Evolutionary conservation across 306 rosid genomes (phyloP), one percentile per base, ranked within the genome.

Genomic region (Rosa chinensis): DNA sequence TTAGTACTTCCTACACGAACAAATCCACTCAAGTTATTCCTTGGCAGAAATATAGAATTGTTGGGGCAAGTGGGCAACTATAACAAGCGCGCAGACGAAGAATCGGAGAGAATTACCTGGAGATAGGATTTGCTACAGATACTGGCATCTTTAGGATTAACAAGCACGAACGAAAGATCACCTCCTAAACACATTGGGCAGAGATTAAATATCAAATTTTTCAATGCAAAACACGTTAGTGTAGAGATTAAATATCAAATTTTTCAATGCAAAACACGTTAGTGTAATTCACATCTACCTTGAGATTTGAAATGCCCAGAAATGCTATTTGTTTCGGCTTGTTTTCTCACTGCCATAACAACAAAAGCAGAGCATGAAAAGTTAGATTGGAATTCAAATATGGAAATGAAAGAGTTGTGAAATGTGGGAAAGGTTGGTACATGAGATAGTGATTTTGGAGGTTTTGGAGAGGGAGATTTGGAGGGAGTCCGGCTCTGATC

Each of bases 91-190:
- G 35, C 35, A 2, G 35, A 2, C 35, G 2, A 32, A 32, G 35
- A 32, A 32, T 9, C 32, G 18, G 3, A 49, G 6, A 10, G 9
- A 77, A 69, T 73, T 80, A 94, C 98, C 97, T 92, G 92, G 69
- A 92, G 90, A 85, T 89, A 84, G 44, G 84, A 81, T 77, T 86
- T 90, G 82, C 73, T 74, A 70, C 64, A 42, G 53, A 55, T 55
- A 45, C 87, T 88, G 40, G 56, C 77, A 81, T 92, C 92, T 67
- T 92, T 92, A 39, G 98, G 97, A 89, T 86, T 94, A 79, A 86
- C 81, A 48, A 94, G 89, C 85, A 89, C 71, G 43, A 89, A 85
- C 18, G 62, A 78, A 66, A 66, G 62, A 61, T 80, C 78, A 1
- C 12, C 63, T 50, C 42, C 94, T 90, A 20, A 20, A 55, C 5